Evolutionary conservation across 1,139 yeast species (phyloP).

Genomic region (Candida glucosophila): DNA sequence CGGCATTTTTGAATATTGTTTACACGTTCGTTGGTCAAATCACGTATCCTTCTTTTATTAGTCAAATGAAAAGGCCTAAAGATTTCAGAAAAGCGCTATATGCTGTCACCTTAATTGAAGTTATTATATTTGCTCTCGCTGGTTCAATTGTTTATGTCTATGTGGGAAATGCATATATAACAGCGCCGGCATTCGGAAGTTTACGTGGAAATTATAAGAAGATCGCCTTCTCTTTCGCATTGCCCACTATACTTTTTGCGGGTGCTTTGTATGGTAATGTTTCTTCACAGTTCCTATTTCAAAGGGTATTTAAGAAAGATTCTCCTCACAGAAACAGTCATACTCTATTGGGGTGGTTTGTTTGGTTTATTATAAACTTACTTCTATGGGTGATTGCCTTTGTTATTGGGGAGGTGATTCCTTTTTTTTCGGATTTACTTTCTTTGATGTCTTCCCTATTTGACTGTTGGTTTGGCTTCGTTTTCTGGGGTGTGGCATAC

Average conservation of each 20-base stretch:
- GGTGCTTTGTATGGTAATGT: conserved; percentile 51
- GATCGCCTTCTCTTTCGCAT: conserved; percentile 51
- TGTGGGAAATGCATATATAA: conserved; percentile 45
- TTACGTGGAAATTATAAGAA: conserved; percentile 37
- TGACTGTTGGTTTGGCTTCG: conserved; percentile 60
- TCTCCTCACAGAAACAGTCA: conserved; percentile 39
- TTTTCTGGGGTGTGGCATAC: conserved; percentile 59
- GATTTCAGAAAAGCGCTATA: conserved; percentile 52
- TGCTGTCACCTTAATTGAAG: conserved; percentile 42
- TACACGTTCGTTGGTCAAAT: conserved; percentile 60
- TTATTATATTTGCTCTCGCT: conserved; percentile 42
- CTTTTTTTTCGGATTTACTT: conserved; percentile 51
- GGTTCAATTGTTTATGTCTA: conserved; percentile 52
- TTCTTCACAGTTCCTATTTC: conserved; percentile 42
- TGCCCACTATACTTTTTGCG: conserved; percentile 50
- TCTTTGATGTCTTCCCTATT: conserved; percentile 56
- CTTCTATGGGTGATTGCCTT: conserved; percentile 47
- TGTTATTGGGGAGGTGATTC: conserved; percentile 53
- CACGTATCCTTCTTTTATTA: conserved; percentile 52
- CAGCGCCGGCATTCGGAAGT: conserved; percentile 56
- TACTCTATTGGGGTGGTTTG: conserved; percentile 44
- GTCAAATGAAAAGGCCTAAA: conserved; percentile 50
- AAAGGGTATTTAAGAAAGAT: conserved; percentile 31
- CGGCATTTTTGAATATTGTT: conserved; percentile 49
- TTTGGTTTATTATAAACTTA: conserved; percentile 39